Base-by-base conservation (phyloP, 805 yeast species). In the Metschnikowia bowlesiae region DNA sequence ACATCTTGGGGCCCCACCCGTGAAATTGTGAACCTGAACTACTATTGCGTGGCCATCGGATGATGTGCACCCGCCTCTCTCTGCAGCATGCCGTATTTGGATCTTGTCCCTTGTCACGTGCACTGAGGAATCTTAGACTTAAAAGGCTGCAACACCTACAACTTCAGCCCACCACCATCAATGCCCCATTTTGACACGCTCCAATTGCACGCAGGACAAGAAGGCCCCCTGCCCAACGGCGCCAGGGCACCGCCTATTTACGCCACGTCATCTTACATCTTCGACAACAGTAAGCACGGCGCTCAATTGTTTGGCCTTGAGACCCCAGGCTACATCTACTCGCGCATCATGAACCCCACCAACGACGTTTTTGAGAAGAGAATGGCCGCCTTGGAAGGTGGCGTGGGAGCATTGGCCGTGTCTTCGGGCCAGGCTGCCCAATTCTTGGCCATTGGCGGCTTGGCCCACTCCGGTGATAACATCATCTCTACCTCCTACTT, bases 401-500 rank as follows among this genome's bases (percentile, higher is more conserved):
- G 98, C 64, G 84, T 83, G 46, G 96, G 87, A 52, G 98, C 96
- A 4, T 71, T 92, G 49, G 95, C 96, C 6, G 85, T 86, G 28
- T 70, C 96, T 22, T 90, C 97, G n/a, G 99, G 99, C 54, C 97
- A 91, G 73, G 92, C 97, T 48, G 97, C 98, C 29, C 97, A 91
- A 68, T 82, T 89, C 58, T 65, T 87, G 52, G 96, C 97, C 18
- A 75, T 90, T 66, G 78, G 87, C 34, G 89, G 89, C 50, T 77
- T 90, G 59, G 95, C 96, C 36, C 89, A 86, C 59, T 68, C 81
- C 49, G 98, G 98, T 61, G 96, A 89, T 66, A 94, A 94, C 73
- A 80, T 92, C 58, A 81, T 92, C 49, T 84, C 96, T 31, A 85
- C 97, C 26, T 81, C 96, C 6, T 89, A 66, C 75, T 75, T 92